Percentiles rank a stretch among this genome's conserved stretches.
Conservation (phyloP, 768 basidiomycete species). For the Russula compacta region DNA sequence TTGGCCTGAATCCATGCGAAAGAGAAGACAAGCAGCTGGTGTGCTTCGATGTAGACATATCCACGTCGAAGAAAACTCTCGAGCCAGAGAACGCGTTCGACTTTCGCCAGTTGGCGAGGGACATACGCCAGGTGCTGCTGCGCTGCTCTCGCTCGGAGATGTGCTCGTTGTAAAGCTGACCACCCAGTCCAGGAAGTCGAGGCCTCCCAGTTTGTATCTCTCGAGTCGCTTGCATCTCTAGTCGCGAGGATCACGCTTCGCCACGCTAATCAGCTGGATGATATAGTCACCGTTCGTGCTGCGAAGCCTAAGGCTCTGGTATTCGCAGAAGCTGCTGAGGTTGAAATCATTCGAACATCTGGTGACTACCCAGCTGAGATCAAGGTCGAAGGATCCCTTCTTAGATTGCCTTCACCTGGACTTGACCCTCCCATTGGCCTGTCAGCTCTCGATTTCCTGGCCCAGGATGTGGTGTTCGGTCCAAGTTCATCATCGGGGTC, state of each 20-base stretch:
- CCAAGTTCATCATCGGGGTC: not conserved
- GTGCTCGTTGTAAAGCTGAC: not conserved
- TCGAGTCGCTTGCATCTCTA: conserved; percentile 75
- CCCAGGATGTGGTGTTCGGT: not conserved
- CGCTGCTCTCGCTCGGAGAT: not conserved
- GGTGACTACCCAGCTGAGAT: conserved; percentile 29
- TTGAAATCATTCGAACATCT: conserved; percentile 45
- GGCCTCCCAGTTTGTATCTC: conserved; percentile 45
- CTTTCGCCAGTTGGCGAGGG: conserved; percentile 34
- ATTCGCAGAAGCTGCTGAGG: conserved; percentile 54
- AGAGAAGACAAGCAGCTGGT: conserved; percentile 55
- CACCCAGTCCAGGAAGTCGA: conserved; percentile 9
- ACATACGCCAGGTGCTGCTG: conserved; percentile 29
- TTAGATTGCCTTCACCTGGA: not conserved
- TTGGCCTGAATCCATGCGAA: conserved; percentile 65
- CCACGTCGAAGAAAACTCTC: not conserved
- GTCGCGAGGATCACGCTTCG: conserved; percentile 46
- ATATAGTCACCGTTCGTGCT: conserved; percentile 42
- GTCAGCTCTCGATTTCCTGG: not conserved
- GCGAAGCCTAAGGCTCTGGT: conserved; percentile 67
- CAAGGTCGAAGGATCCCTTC: not conserved
- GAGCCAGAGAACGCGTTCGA: conserved; percentile 25
- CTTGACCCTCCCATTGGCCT: conserved; percentile 3
- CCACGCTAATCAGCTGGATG: conserved; percentile 18
- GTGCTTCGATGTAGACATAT: conserved; percentile 39